Evolutionary conservation across 208 protist genomes (phyloP), one percentile per base, ranked within the genome.

Genomic region (Novymonas esmeraldas): DNA sequence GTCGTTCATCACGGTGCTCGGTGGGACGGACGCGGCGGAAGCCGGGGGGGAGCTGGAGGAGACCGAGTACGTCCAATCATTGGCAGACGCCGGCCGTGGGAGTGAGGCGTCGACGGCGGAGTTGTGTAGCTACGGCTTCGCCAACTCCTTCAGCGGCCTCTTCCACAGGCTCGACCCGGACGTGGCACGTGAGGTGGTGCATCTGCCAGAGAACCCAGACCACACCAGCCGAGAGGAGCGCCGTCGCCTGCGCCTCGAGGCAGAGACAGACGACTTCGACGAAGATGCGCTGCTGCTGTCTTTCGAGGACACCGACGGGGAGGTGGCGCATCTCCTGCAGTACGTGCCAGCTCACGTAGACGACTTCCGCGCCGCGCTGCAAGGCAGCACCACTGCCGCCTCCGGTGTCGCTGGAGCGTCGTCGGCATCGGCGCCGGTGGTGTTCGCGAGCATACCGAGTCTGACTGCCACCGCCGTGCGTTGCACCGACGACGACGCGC

Each of bases 121-220:
- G 20, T 45, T 69, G 45, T 75, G 57, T 70, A 71, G 52, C 54
- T 97, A 95, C 73, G 93, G 93, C 62, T 97, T 95, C 52, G 89
- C 81, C 2, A 84, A 87, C 62, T 71, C 72, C 49, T 95, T 95
- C 58, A 85, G 70, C 42, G 88, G 88, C 3, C 46, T 93, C 16
- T 97, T 97, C 67, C 45, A 69, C 4, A 55, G 67, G 9, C 29
- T 92, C 5, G 85, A 95, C 34, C 44, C 34, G 1, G 85, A 90
- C 60, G 46, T 94, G 29, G 72, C 81, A 28, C 63, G 69, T 0
- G 92, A 95, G 45, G 78, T 93, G 51, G 64, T 97, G 26, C 54
- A 66, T 13, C 49, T 94, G 11, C 67, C 71, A 18, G 73, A 65
- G 28, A 75, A 64, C 34, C 87, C 86, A 1, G 87, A 97, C 38